Evolutionary conservation across 139 green algal species (phyloP).

Genomic region (Trebouxia sp.): DNA sequence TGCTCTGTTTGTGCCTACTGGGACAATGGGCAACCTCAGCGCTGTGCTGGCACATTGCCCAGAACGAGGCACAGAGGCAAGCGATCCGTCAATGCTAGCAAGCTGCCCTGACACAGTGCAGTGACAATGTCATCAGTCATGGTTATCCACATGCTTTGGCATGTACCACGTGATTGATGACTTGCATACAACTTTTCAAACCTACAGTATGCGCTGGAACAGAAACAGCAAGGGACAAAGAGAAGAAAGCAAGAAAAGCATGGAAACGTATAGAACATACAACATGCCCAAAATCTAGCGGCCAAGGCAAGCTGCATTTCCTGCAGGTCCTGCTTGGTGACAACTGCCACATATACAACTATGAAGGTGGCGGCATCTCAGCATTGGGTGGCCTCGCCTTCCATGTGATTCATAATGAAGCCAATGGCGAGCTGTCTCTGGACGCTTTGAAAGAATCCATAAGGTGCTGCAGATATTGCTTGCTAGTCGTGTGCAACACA

Average conservation of each 20-base stretch:
- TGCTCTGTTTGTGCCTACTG: slow-evolving; percentile 70
- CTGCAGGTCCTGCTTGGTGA: slow-evolving; percentile 57
- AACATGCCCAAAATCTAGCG: too few species aligned
- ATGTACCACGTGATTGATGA: too few species aligned
- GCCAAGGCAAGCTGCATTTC: too few species aligned
- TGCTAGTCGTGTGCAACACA: too few species aligned
- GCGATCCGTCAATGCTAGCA: background rate
- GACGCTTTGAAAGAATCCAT: slow-evolving; percentile 1
- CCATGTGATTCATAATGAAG: slow-evolving; percentile 19
- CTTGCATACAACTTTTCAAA: too few species aligned
- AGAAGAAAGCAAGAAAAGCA: too few species aligned
- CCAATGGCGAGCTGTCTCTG: slow-evolving; percentile 35
- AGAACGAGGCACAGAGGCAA: slow-evolving; percentile 31
- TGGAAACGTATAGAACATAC: too few species aligned
- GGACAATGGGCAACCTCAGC: slow-evolving; percentile 82
- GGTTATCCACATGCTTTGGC: too few species aligned
- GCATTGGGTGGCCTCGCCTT: slow-evolving; percentile 42
- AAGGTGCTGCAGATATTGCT: slow-evolving; percentile 28
- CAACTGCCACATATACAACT: slow-evolving; percentile 57
- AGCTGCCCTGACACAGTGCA: too few species aligned
- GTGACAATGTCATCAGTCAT: too few species aligned
- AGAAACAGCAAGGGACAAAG: too few species aligned
- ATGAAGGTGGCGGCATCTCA: slow-evolving; percentile 57
- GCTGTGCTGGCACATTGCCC: slow-evolving; percentile 50
- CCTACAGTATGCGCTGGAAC: too few species aligned